Base-by-base conservation (phyloP, 2,329 filamentous ascomycete genomes). In the Sporothrix brunneoviolacea region DNA sequence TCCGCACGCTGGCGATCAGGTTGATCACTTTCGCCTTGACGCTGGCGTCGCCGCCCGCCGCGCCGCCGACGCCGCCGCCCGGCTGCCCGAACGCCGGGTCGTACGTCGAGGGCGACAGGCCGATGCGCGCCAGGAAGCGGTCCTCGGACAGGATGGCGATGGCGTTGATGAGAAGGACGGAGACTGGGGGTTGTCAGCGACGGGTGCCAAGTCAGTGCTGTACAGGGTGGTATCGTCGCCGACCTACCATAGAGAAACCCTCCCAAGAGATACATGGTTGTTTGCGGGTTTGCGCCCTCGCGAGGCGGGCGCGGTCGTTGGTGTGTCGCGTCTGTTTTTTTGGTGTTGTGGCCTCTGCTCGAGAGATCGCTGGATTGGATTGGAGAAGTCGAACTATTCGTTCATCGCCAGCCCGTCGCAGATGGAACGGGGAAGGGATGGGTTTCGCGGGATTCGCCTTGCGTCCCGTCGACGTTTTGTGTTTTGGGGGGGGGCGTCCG, bases 131-230 rank as follows among this genome's bases (percentile, higher is more conserved):
- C 58, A 95, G 86, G 69, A 95, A 95, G 55, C 90, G 86, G 71
- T 95, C 90, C 80, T 95, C 91, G 61, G 89, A 95, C 58, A 97
- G 85, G 64, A 96, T 83, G 57, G 91, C 89, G 65, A 97, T 85
- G 58, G 89, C 88, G 70, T 98, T 98, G 70, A 93, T 83, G 65
- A 97, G 80, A 63, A 97, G 88, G 65, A 95, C 76, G 60, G 82
- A 79, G 59, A 91, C 87, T 90, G 62, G 19, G 37, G 37, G n/a
- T 37, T 22, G 3, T n/a, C n/a, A n/a, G 32, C 36, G 40, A 47
- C 16, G 24, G 38, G 22, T 40, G 36, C 24, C 24, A 10, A 10
- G 24, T 28, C 24, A 28, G 24, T 28, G 24, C 10, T 10, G 5
- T 28, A 30, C 18, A 10, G 5, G 30, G 27, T 10, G 41, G 42